Base-by-base conservation (phyloP, 495 filamentous ascomycete genomes). In the Tricharina praecox region DNA sequence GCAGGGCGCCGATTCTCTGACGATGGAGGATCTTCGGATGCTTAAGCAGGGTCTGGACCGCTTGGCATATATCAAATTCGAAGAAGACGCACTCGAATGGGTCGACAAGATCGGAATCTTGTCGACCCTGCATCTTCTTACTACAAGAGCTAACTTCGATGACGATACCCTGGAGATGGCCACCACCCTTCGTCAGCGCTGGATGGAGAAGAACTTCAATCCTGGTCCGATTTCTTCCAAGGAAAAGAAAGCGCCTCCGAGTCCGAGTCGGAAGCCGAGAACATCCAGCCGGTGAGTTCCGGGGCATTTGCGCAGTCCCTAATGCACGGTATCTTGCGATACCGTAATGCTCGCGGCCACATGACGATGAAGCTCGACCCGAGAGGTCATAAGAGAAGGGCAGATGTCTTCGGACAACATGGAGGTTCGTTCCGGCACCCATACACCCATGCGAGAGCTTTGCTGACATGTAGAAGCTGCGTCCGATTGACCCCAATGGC, bases 401-500 rank as follows among this genome's bases (percentile, higher is more conserved):
- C 62, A 1, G 63, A 64, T 4, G 61, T 67, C 0, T 66, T 65
- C 41, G 73, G 73, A 0, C 53, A 68, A 28, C 74, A 74, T 44
- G 54, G 56, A n/a, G n/a, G n/a, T n/a, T n/a, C n/a, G n/a, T n/a
- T n/a, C n/a, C n/a, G n/a, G n/a, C n/a, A n/a, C n/a, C n/a, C n/a
- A n/a, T n/a, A n/a, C n/a, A n/a, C n/a, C n/a, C n/a, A n/a, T n/a
- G n/a, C n/a, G n/a, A n/a, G n/a, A n/a, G n/a, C n/a, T n/a, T n/a
- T n/a, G n/a, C n/a, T n/a, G n/a, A n/a, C n/a, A n/a, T n/a, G n/a
- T n/a, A n/a, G n/a, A n/a, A n/a, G n/a, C n/a, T n/a, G n/a, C n/a
- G n/a, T n/a, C n/a, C n/a, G n/a, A n/a, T n/a, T n/a, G n/a, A n/a
- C n/a, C n/a, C n/a, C n/a, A n/a, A n/a, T n/a, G n/a, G n/a, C n/a